Conservation (phyloP, 202 grass and related monocot species). For the Panicum virgatum region DNA sequence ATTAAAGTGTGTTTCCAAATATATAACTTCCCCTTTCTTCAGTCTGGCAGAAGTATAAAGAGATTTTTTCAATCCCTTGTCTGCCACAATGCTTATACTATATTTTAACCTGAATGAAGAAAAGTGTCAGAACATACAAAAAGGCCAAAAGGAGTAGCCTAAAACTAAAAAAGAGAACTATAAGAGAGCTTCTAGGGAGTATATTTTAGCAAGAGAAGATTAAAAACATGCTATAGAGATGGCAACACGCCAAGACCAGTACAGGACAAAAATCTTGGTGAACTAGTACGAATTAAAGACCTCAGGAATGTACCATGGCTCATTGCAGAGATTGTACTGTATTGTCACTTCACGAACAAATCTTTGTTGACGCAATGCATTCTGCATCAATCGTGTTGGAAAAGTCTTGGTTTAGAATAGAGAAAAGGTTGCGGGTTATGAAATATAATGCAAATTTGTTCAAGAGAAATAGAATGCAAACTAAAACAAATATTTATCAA, state of each 20-base stretch:
- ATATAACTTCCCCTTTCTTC: constrained; percentile 97
- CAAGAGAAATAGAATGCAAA: not conserved
- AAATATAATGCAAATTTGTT: not conserved
- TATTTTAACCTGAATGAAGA: constrained; percentile 84
- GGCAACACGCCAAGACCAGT: not conserved
- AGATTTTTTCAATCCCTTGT: constrained; percentile 91
- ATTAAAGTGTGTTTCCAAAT: constrained; percentile 89
- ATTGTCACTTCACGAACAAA: constrained; percentile 97
- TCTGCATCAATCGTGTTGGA: constrained; percentile 58
- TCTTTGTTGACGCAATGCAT: constrained; percentile 92
- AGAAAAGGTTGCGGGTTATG: constrained; percentile 20
- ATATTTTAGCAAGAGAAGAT: not conserved
- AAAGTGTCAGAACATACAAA: constrained; percentile 15
- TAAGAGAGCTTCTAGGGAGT: not conserved
- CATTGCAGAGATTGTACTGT: constrained; percentile 96
- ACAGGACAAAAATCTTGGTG: not conserved
- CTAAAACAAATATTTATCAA: not conserved
- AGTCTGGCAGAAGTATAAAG: constrained; percentile 87
- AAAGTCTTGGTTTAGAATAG: constrained; percentile 15
- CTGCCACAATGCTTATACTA: constrained; percentile 92
- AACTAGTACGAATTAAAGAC: not conserved
- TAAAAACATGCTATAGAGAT: constrained; percentile 31
- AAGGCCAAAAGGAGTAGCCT: constrained; percentile 5
- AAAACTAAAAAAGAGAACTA: not conserved
- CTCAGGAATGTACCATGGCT: constrained; percentile 73